A percentile compares a stretch with the other conserved stretches of the same genome.
phyloP scores from a whole-genome alignment of 306 rosid genomes.

The Rubus parviflorus region DNA sequence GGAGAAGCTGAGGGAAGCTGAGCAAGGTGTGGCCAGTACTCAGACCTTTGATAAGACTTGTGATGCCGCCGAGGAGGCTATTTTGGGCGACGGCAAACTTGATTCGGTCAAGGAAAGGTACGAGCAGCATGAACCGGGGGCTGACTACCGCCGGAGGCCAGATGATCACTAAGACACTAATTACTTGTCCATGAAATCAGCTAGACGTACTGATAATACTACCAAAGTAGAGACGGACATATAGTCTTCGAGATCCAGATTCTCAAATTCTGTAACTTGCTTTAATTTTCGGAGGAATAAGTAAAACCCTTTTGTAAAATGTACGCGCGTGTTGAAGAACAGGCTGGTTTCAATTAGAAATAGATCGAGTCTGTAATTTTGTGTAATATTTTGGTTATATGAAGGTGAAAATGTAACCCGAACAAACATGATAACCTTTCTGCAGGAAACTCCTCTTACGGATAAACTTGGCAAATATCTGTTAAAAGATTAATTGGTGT shows the following conservation, averaged over 20 bases:
- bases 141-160: slow-evolving; percentile 6
- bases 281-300: neutral
- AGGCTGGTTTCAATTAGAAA: neutral
- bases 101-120: slow-evolving; percentile 16
- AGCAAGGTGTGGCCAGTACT: slow-evolving; percentile 19
- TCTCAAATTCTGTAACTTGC: neutral
- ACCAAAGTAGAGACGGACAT: neutral
- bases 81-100: slow-evolving; percentile 8
- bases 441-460: no score
- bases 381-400: no score
- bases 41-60: slow-evolving; percentile 16
- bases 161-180: neutral
- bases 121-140: slow-evolving; percentile 5
- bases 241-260: neutral
- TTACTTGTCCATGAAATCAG: neutral
- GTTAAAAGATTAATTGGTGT: no score
- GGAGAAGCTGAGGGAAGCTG: slow-evolving; percentile 26
- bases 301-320: neutral
- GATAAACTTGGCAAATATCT: no score
- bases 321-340: neutral
- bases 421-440: no score
- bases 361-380: neutral
- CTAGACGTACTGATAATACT: neutral
- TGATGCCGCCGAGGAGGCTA: slow-evolving; percentile 20
- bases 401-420: no score